A percentile compares a stretch with the other conserved stretches of the same genome.
Evolutionary conservation across 352 stramenopile genomes (phyloP).

Genomic region (Phytophthora crassamura): DNA sequence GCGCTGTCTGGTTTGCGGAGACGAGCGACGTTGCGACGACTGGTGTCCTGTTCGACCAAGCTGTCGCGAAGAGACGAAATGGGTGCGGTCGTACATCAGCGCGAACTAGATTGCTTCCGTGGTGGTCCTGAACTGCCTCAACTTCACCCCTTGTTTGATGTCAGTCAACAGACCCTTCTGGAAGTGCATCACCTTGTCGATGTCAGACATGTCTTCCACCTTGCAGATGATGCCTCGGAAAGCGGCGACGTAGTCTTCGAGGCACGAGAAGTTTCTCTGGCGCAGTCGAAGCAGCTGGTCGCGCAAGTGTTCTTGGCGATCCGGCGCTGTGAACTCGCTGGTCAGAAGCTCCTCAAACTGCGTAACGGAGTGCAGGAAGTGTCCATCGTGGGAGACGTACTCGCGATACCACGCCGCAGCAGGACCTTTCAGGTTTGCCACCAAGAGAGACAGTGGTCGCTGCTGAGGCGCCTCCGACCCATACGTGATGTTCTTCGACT

Average conservation of each 20-base stretch:
- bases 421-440: slow-evolving; percentile 9
- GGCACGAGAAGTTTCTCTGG: slow-evolving; percentile 14
- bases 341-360: slow-evolving; percentile 20
- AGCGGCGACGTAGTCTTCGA: slow-evolving; percentile 8
- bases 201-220: slow-evolving; percentile 5
- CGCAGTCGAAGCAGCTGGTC: slow-evolving; percentile 12
- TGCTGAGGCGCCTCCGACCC: neutral
- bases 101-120: slow-evolving; percentile 9
- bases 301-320: slow-evolving; percentile 13
- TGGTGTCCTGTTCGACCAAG: neutral
- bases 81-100: slow-evolving; percentile 18
- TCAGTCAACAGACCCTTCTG: slow-evolving; percentile 13
- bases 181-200: slow-evolving; percentile 25
- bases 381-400: slow-evolving; percentile 6
- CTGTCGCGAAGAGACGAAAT: neutral
- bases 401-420: slow-evolving; percentile 8
- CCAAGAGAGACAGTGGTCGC: slow-evolving; percentile 1
- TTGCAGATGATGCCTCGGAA: slow-evolving; percentile 23
- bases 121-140: slow-evolving; percentile 9
- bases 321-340: slow-evolving; percentile 11
- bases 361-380: slow-evolving; percentile 4
- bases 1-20: no score
- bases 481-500: slow-evolving; percentile 23
- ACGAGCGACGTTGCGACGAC: neutral
- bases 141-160: slow-evolving; percentile 24